Evolutionary conservation across 2,329 filamentous ascomycete species (phyloP), one percentile per base, ranked within the genome.

Genomic region (Ascosphaera apis): DNA sequence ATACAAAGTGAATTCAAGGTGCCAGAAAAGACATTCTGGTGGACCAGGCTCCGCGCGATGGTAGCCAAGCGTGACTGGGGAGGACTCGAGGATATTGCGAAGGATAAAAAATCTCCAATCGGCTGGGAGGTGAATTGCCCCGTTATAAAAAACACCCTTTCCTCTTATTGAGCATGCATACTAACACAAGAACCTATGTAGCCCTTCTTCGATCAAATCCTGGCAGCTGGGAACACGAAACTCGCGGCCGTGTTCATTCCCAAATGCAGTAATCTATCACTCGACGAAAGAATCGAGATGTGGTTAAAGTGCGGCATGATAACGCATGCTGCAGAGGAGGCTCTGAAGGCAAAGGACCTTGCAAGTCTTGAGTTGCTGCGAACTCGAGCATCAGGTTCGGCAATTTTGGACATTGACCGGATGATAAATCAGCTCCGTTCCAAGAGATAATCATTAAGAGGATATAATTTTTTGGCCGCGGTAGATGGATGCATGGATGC

Each of bases 241-340:
- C 65, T 92, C 12, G 88, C 88, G 1, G 69, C 76, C 1, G 54
- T 71, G 3, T 95, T 93, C 55, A 72, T 95, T 36, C 73, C 81
- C 2, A 95, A 95, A 55, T 93, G 84, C 59, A 76, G 74, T 12
- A 63, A 65, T 37, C 53, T 91, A 33, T 66, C 73, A 32, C 62
- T 68, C 1, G 66, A 69, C 2, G 77, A 83, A 46, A 63, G 75
- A 3, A 75, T 92, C 37, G 69, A 76, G 44, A 93, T 98, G 86
- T 98, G 84, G 67, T 74, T 91, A 47, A 92, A 92, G 58, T 95
- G 88, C 53, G 86, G 86, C 13, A 70, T 92, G 72, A 63, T 82
- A 32, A 68, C 77, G 18, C 83, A 81, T 57, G 88, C 88, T 2
- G 88, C 78, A 3, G 84, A 95, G 57, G 88, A 95, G 58, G 86